Evolutionary conservation across 2,329 filamentous ascomycete species (phyloP).

Genomic region (Albifimbria verrucaria): DNA sequence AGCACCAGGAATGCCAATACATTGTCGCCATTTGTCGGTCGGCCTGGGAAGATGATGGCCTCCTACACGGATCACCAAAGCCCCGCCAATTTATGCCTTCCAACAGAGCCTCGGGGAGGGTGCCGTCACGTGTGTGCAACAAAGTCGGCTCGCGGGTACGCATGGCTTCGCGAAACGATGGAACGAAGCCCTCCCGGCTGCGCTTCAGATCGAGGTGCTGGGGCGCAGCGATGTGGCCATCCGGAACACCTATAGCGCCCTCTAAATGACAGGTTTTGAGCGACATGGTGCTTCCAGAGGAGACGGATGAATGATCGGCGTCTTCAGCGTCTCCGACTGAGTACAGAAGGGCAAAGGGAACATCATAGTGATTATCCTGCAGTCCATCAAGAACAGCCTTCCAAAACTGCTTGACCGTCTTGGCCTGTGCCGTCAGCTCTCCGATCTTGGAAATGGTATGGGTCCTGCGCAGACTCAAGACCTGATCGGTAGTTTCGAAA

Average conservation of each 20-base stretch:
- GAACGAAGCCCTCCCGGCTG: slow-evolving; percentile 29
- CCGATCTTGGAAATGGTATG: slow-evolving; percentile 30
- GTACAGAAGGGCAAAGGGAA: slow-evolving; percentile 38
- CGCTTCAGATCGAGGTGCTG: slow-evolving; percentile 31
- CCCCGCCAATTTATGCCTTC: slow-evolving; percentile 57
- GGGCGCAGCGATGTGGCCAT: slow-evolving; percentile 28
- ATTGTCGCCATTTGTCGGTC: slow-evolving; percentile 59
- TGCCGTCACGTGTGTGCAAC: slow-evolving; percentile 40
- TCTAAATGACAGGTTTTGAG: slow-evolving; percentile 32
- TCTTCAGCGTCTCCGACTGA: slow-evolving; percentile 35
- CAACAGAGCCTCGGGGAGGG: slow-evolving; percentile 54
- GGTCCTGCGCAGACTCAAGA: slow-evolving; percentile 29
- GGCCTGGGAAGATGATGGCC: slow-evolving; percentile 65
- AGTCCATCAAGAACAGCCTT: slow-evolving; percentile 26
- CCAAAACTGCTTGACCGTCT: slow-evolving; percentile 33
- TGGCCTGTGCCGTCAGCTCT: slow-evolving; percentile 24
- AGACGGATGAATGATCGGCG: slow-evolving; percentile 28
- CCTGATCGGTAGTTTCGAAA: slow-evolving; percentile 32
- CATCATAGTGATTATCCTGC: slow-evolving; percentile 30
- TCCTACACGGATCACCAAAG: slow-evolving; percentile 59
- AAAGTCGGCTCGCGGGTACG: slow-evolving; percentile 31
- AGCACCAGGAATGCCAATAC: slow-evolving; percentile 64
- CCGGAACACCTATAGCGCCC: slow-evolving; percentile 30
- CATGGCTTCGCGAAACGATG: slow-evolving; percentile 35
- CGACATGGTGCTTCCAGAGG: slow-evolving; percentile 32